Base-by-base conservation (phyloP, 805 yeast species). In the Dipodascus albidus region DNA sequence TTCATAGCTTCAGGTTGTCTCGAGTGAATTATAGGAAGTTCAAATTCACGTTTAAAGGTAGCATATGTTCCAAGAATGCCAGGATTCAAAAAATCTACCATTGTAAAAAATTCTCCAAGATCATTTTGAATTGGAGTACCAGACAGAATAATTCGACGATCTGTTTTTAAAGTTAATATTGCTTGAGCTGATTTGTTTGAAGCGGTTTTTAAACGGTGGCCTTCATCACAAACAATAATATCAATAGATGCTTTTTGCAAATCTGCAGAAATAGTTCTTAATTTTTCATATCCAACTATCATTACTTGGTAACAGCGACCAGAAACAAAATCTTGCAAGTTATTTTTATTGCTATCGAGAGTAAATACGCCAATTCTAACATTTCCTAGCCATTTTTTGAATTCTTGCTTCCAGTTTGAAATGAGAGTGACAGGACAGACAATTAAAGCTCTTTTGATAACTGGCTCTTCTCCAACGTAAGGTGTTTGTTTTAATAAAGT, bases 91-190 rank as follows among this genome's bases (percentile, higher is more conserved):
- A 91, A 91, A 62, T 88, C 85, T 3, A 84, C 78, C 60, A 93
- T 80, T 8, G 85, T 82, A 67, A 73, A 87, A 64, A 87, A 91
- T 64, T 93, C 99, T 1, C 70, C 70, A 50, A 93, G 74, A 65
- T 93, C 96, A 67, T 93, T 93, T 64, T 93, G 99, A 35, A 93
- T 87, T 0, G 96, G 96, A 0, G 96, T 88, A 0, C 96, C 99
- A 0, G 96, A 80, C 3, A 93, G 70, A 3, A 91, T 62, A 1
- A 91, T 70, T 56, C 83, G 79, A 47, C 74, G 78, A 4, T 72
- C 71, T 2, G 83, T 74, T 47, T 80, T 70, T 17, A 89, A 67
- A 1, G 73, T 61, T 44, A 77, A 78, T 52, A 91, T 70, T 0
- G 82, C 79, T 55, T 80, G 81, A 51, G 88, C 70, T 0, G 85